phyloP scores from a whole-genome alignment of 805 yeast genomes.

The Schwanniomyces yamadae region DNA sequence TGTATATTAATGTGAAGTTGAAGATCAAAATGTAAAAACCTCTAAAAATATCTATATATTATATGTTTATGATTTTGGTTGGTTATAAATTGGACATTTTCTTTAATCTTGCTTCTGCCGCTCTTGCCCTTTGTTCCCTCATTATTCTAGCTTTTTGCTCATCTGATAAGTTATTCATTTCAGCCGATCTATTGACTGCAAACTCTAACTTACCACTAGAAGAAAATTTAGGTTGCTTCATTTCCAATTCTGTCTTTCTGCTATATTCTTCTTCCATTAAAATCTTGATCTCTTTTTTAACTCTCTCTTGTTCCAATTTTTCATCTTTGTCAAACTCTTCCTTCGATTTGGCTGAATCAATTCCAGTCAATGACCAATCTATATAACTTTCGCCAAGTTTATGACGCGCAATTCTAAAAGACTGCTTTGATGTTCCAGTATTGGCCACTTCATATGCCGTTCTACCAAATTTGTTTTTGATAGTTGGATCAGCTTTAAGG shows the following conservation, averaged over 20 bases:
- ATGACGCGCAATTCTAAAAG: constrained; percentile 67
- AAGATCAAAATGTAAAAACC: neutral
- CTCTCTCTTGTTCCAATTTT: constrained; percentile 28
- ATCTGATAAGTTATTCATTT: constrained; percentile 62
- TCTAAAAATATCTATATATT: neutral
- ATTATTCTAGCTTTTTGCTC: constrained; percentile 75
- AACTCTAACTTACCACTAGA: constrained; percentile 33
- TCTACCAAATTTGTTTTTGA: constrained; percentile 51
- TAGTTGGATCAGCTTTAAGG: constrained; percentile 69
- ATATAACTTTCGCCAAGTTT: constrained; percentile 66
- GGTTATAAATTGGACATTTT: no score
- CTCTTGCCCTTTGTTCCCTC: constrained; percentile 94
- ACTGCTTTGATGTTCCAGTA: constrained; percentile 43
- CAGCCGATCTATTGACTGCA: constrained; percentile 33
- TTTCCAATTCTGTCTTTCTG: constrained; percentile 39
- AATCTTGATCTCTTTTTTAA: constrained; percentile 38
- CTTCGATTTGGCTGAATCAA: constrained; percentile 58
- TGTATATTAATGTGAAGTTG: no score
- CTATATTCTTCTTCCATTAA: constrained; percentile 46
- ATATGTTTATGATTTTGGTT: constrained; percentile 5
- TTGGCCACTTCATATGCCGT: constrained; percentile 69
- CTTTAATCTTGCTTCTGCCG: constrained; percentile 83
- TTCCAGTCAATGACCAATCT: constrained; percentile 68
- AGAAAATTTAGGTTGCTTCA: constrained; percentile 30
- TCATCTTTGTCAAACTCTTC: constrained; percentile 53